A percentile compares a stretch with the other conserved stretches of the same genome.
These are phyloP conservation scores for Echria macrotheca DNA, from an alignment of 495 filamentous ascomycete species.

Conservation along the genomic window DNA sequence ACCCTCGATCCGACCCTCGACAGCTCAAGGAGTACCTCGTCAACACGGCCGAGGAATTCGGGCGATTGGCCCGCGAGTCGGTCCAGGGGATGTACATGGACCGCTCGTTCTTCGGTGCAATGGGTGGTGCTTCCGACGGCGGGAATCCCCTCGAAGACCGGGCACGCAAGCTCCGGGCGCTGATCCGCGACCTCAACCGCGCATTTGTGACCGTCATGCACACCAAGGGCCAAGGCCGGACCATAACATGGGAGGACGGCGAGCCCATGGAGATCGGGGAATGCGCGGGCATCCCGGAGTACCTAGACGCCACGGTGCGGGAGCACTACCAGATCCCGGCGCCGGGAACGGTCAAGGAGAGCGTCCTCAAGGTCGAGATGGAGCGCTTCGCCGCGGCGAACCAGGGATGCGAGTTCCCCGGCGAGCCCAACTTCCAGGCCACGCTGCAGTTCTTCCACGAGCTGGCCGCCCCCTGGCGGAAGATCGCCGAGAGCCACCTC, in stretches of 20 bases:
- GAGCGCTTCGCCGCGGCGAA: slow-evolving; percentile 17
- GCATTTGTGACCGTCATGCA: slow-evolving; percentile 18
- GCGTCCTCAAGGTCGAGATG: slow-evolving; percentile 10
- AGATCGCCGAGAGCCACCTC: slow-evolving; percentile 19
- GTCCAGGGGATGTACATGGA: slow-evolving; percentile 28
- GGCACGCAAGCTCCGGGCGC: slow-evolving; percentile 20
- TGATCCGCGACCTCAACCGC: slow-evolving; percentile 18
- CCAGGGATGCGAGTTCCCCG: slow-evolving; percentile 22
- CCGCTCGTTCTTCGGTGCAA: slow-evolving; percentile 20
- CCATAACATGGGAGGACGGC: slow-evolving; percentile 16
- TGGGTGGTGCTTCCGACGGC: neutral
- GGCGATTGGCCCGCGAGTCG: slow-evolving; percentile 23
- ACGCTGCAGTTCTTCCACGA: slow-evolving; percentile 21
- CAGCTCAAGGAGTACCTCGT: slow-evolving; percentile 26
- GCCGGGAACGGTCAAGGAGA: neutral
- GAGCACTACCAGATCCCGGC: slow-evolving; percentile 10
- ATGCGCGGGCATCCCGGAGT: slow-evolving; percentile 10
- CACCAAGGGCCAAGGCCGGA: slow-evolving; percentile 15
- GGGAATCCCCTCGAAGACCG: neutral
- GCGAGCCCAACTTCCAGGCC: slow-evolving; percentile 14
- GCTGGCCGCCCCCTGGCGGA: slow-evolving; percentile 16
- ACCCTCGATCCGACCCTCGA: slow-evolving; percentile 18
- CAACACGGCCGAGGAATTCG: slow-evolving; percentile 23
- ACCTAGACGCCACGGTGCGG: slow-evolving; percentile 21
- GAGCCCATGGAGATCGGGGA: neutral